Evolutionary conservation across 2,329 filamentous ascomycete species (phyloP).

Genomic region (Emmonsiellopsis sp.): DNA sequence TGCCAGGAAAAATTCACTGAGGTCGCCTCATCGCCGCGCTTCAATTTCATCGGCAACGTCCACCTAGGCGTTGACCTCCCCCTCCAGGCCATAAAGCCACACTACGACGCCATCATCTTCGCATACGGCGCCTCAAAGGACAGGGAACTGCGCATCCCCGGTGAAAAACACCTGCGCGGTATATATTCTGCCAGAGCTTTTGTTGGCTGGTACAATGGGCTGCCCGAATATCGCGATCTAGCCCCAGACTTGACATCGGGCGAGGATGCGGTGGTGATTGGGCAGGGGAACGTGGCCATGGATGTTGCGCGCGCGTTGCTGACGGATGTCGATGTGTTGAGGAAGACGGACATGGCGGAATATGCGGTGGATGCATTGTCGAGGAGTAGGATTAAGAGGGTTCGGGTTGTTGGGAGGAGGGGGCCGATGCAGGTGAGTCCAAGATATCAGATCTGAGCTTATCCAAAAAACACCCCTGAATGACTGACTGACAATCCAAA

Average conservation of each 20-base stretch:
- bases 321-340: slow-evolving; percentile 61
- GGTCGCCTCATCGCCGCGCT: slow-evolving; percentile 70
- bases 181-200: slow-evolving; percentile 86
- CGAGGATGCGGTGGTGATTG: slow-evolving; percentile 79
- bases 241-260: slow-evolving; percentile 64
- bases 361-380: slow-evolving; percentile 67
- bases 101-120: slow-evolving; percentile 90
- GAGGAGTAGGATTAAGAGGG: slow-evolving; percentile 64
- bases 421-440: slow-evolving; percentile 70
- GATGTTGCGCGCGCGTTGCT: slow-evolving; percentile 87
- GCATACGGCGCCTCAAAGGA: slow-evolving; percentile 88
- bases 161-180: slow-evolving; percentile 61
- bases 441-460: background rate
- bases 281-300: slow-evolving; percentile 91
- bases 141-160: slow-evolving; percentile 65
- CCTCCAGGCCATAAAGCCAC: slow-evolving; percentile 58
- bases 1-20: slow-evolving; percentile 91
- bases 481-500: slow-evolving; percentile 3
- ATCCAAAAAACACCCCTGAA: background rate
- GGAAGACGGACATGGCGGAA: slow-evolving; percentile 81
- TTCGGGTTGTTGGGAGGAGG: slow-evolving; percentile 79
- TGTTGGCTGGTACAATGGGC: slow-evolving; percentile 96
- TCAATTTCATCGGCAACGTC: slow-evolving; percentile 87
- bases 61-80: slow-evolving; percentile 64
- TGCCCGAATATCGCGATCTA: slow-evolving; percentile 69